Evolutionary conservation across 495 filamentous ascomycete species (phyloP).

Genomic region (Penicillium odoratum): DNA sequence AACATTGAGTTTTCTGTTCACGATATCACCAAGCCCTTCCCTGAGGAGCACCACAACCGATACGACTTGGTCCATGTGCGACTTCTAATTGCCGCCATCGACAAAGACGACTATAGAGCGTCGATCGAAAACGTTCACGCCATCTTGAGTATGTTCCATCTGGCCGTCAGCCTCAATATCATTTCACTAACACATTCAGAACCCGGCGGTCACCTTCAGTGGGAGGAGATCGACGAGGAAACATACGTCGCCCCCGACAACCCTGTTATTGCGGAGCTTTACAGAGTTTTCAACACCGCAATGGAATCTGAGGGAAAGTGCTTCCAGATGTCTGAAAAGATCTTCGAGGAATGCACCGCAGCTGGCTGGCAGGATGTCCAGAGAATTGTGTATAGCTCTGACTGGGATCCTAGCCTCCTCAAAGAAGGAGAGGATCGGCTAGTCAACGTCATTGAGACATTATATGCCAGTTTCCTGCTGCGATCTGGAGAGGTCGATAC

Average conservation of each 20-base stretch:
- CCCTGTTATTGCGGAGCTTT: conserved; percentile 11
- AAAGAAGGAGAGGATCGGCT: conserved; percentile 13
- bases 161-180: too few species aligned
- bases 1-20: conserved; percentile 14
- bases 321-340: conserved; percentile 15
- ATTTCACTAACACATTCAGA: conserved; percentile 10
- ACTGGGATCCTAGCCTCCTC: conserved; percentile 3
- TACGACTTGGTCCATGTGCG: conserved; percentile 29
- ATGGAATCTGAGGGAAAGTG: conserved; percentile 15
- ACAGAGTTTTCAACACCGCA: conserved; percentile 10
- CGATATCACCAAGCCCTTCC: conserved; percentile 25
- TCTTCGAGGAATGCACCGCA: conserved; percentile 9
- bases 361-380: conserved; percentile 9
- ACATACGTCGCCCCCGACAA: conserved; percentile 15
- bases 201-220: conserved; percentile 28
- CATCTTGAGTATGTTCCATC: conserved; percentile 9
- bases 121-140: conserved; percentile 17
- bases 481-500: conserved; percentile 12
- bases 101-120: conserved; percentile 13
- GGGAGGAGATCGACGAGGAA: conserved; percentile 27
- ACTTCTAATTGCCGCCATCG: conserved; percentile 21
- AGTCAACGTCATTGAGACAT: conserved; percentile 9
- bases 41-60: conserved; percentile 10
- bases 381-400: conserved; percentile 8
- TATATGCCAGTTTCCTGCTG: conserved; percentile 15